These are phyloP conservation scores for Heritiera fomes DNA, from an alignment of 345 rosid species.

Conservation along the genomic window DNA sequence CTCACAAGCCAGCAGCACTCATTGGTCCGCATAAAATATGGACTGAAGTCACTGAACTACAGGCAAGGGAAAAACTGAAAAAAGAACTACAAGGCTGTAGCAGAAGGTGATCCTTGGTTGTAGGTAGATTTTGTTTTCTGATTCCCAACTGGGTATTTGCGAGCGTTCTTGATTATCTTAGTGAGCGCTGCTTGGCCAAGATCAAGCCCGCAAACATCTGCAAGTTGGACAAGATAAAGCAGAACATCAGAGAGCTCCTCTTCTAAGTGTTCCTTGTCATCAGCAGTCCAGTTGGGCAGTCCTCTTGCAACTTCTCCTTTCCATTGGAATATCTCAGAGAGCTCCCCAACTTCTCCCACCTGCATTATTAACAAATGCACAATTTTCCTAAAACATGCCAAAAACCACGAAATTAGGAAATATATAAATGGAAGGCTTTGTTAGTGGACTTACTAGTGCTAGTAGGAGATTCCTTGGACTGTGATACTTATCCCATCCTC, in stretches of 20 bases:
- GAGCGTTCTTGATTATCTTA: slow-evolving; percentile 49
- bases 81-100: not conserved
- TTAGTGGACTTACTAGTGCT: slow-evolving; percentile 42
- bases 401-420: not conserved
- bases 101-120: not conserved
- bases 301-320: slow-evolving; percentile 19
- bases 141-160: slow-evolving; percentile 41
- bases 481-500: slow-evolving; percentile 59
- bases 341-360: slow-evolving; percentile 11
- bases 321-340: slow-evolving; percentile 50
- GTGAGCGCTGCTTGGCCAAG: slow-evolving; percentile 45
- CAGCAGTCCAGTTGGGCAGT: slow-evolving; percentile 11
- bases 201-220: slow-evolving; percentile 19
- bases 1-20: too few species aligned
- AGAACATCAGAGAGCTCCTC: slow-evolving; percentile 10
- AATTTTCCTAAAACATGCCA: not conserved
- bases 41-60: not conserved
- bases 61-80: not conserved
- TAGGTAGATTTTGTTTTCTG: not conserved
- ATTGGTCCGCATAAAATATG: not conserved
- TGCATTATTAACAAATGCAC: not conserved
- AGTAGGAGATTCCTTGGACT: slow-evolving; percentile 63
- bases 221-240: not conserved
- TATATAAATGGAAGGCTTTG: not conserved
- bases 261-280: slow-evolving; percentile 17